Conservation (phyloP, 2,329 filamentous ascomycete genomes). For the Cyphellophora europaea region DNA sequence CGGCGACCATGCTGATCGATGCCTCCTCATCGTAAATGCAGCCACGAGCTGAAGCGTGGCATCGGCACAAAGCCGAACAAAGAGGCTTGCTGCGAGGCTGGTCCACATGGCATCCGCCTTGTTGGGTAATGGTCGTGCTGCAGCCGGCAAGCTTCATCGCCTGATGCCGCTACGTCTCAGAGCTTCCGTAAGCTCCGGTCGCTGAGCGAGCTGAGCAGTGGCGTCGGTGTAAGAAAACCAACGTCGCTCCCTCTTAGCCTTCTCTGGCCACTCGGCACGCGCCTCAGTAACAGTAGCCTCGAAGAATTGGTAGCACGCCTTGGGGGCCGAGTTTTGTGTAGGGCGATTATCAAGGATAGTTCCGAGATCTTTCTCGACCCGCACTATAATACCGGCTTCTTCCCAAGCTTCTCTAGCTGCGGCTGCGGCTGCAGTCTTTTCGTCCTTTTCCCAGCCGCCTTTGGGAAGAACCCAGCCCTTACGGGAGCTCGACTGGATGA, state of each 20-base stretch:
- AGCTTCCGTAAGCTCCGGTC: conserved; percentile 83
- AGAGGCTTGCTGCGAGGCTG: too few relatives aligned
- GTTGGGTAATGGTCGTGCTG: too few relatives aligned
- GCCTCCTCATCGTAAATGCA: too few relatives aligned
- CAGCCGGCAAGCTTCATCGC: too few relatives aligned
- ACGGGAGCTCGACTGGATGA: conserved; percentile 86
- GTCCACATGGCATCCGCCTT: too few relatives aligned
- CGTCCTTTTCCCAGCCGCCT: conserved; percentile 94
- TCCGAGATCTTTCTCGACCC: conserved; percentile 75
- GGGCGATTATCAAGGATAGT: conserved; percentile 72
- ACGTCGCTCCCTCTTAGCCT: conserved; percentile 76
- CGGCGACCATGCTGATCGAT: too few relatives aligned
- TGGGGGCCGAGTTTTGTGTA: conserved; percentile 51
- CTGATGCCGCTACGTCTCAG: conserved; percentile 70
- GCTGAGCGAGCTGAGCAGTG: conserved; percentile 61
- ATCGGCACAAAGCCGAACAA: too few relatives aligned
- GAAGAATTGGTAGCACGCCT: conserved; percentile 51
- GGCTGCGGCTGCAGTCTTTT: conserved; percentile 76
- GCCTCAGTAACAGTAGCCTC: conserved; percentile 82
- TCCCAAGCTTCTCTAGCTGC: conserved; percentile 91
- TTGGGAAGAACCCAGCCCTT: conserved; percentile 96
- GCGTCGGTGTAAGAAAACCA: conserved; percentile 86
- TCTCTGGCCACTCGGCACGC: conserved; percentile 85
- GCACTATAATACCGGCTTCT: conserved; percentile 85
- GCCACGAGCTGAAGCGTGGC: too few relatives aligned